Conservation (phyloP, 441 rosid species). For the Corymbia citriodora region DNA sequence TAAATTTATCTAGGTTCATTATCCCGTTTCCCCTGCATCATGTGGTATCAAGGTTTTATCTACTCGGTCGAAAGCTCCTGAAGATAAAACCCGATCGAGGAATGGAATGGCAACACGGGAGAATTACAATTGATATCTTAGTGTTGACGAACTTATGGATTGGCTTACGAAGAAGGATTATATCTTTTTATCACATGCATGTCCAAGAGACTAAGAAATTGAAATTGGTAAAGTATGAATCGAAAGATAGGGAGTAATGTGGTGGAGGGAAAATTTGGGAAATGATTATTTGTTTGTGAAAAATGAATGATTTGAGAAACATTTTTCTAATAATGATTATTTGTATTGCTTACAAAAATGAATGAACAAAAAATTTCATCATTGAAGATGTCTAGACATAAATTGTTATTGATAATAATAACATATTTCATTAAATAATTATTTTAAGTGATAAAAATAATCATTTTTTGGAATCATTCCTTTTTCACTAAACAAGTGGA, state of each 20-base stretch:
- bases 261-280: neutral
- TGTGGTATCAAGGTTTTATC: neutral
- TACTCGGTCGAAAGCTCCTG: no score
- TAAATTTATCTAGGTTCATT: neutral
- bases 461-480: rapidly evolving
- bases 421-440: neutral
- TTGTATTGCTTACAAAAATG: neutral
- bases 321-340: neutral
- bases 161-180: neutral
- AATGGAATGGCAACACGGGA: neutral
- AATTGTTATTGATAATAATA: neutral
- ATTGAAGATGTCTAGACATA: neutral
- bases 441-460: neutral
- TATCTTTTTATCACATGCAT: neutral
- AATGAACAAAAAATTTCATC: neutral
- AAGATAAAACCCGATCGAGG: neutral
- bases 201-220: neutral
- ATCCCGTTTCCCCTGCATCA: neutral
- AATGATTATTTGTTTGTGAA: neutral
- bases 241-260: neutral
- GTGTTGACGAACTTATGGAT: neutral
- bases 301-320: neutral
- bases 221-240: neutral
- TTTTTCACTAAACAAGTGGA: rapidly evolving
- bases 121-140: neutral